These are phyloP conservation scores for Chrysoporthe cubensis DNA, from an alignment of 2,329 filamentous ascomycete species.

Conservation along the genomic window DNA sequence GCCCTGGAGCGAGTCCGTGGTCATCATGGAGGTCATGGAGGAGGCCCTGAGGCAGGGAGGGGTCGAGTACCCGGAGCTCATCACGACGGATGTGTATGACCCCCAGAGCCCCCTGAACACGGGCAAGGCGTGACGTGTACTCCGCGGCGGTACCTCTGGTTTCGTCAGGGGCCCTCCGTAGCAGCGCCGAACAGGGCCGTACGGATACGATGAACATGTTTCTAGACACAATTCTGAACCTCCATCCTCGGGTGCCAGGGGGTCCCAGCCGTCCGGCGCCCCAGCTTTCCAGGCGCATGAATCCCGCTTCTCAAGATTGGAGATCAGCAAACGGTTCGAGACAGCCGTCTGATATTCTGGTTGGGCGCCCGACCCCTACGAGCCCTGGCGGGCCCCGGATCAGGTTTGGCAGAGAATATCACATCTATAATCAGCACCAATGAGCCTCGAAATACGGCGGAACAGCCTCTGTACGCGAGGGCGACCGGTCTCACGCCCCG, in stretches of 20 bases:
- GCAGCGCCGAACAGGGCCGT: background rate
- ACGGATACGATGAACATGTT: conserved; percentile 2
- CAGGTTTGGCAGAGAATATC: conserved; percentile 10
- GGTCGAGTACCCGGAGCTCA: conserved; percentile 58
- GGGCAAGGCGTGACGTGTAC: conserved; percentile 40
- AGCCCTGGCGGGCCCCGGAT: conserved; percentile 3
- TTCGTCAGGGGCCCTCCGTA: background rate
- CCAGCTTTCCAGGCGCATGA: background rate
- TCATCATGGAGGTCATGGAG: conserved; percentile 79
- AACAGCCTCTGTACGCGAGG: conserved; percentile 3
- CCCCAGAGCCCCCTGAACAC: conserved; percentile 64
- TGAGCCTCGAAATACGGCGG: background rate
- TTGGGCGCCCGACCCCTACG: conserved; percentile 4
- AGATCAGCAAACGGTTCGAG: conserved; percentile 18
- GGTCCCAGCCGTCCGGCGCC: background rate
- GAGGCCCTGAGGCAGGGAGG: conserved; percentile 57
- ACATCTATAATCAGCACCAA: conserved; percentile 14
- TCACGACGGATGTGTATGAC: conserved; percentile 62
- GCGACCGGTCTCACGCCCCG: background rate
- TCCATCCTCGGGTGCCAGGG: background rate
- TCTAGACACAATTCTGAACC: background rate
- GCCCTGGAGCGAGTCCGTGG: conserved; percentile 75
- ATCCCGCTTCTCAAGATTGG: background rate
- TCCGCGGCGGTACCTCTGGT: background rate
- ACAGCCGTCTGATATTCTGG: conserved; percentile 19